A percentile compares a stretch with the other conserved stretches of the same genome.
These are phyloP conservation scores for Tolypocladium capitatum DNA, from an alignment of 2,329 filamentous ascomycete genomes.

Conservation along the genomic window DNA sequence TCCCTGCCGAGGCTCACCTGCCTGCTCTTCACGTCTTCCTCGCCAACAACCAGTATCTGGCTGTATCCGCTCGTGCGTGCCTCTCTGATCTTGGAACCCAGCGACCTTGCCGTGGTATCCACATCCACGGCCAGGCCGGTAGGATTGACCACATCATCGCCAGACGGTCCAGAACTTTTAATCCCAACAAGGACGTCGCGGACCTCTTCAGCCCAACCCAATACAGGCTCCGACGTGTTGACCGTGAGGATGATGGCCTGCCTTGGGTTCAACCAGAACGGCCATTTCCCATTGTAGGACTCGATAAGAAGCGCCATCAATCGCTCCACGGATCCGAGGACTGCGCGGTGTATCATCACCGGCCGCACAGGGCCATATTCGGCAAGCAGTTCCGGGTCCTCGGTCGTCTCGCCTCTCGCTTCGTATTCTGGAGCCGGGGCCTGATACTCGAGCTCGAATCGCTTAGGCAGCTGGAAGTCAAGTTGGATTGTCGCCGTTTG, in stretches of 20 bases:
- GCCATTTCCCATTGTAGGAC: constrained; percentile 67
- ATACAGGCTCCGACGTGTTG: constrained; percentile 43
- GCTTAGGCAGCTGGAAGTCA: constrained; percentile 77
- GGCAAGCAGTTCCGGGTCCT: constrained; percentile 31
- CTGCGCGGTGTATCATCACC: constrained; percentile 73
- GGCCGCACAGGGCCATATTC: constrained; percentile 50
- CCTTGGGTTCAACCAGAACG: constrained; percentile 77
- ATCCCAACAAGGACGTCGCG: constrained; percentile 39
- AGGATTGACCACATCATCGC: constrained; percentile 35
- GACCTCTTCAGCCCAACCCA: constrained; percentile 33
- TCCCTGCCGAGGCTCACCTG: constrained; percentile 34
- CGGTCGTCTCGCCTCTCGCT: constrained; percentile 35
- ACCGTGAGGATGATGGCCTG: constrained; percentile 65
- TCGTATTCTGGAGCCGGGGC: constrained; percentile 54
- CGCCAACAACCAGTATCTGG: constrained; percentile 59
- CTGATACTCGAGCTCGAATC: constrained; percentile 65
- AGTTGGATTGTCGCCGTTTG: constrained; percentile 83
- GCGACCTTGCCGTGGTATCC: constrained; percentile 46
- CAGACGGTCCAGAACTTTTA: constrained; percentile 10
- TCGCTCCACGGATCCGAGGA: constrained; percentile 72
- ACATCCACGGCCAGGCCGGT: constrained; percentile 56
- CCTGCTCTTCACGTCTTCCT: constrained; percentile 44
- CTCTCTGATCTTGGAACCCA: constrained; percentile 58
- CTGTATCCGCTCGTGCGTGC: constrained; percentile 63
- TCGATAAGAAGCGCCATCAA: constrained; percentile 79